A percentile compares a stretch with the other conserved stretches of the same genome.
phyloP scores from a whole-genome alignment of 1,284 basidiomycete genomes.

The Melanopsichium pennsylvanicum region DNA sequence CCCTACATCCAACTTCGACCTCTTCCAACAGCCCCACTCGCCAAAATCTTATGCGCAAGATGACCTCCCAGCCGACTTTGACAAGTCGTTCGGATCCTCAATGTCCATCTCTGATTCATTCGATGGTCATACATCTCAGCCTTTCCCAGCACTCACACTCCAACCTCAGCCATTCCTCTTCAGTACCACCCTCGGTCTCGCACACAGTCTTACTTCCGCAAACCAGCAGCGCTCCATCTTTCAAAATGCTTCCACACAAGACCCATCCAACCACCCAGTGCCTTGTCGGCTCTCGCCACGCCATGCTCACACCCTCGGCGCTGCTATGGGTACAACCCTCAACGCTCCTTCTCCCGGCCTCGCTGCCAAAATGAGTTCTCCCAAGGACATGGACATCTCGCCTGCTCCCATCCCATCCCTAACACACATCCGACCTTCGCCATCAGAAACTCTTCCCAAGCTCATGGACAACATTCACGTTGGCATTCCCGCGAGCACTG shows the following conservation, averaged over 20 bases:
- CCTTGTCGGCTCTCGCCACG: constrained; percentile 14
- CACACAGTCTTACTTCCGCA: constrained; percentile 16
- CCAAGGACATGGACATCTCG: constrained; percentile 61
- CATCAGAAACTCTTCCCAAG: constrained; percentile 25
- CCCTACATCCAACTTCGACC: constrained; percentile 31
- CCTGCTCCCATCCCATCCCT: constrained; percentile 24
- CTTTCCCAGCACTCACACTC: constrained; percentile 4
- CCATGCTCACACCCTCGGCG: constrained; percentile 28
- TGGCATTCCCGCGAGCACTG: constrained; percentile 4
- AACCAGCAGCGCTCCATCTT: constrained; percentile 22
- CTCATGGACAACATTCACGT: constrained; percentile 31
- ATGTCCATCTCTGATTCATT: constrained; percentile 63
- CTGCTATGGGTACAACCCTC: constrained; percentile 55
- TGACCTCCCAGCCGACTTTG: constrained; percentile 57
- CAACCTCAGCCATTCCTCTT: constrained; percentile 19
- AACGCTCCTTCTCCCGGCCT: constrained; percentile 48
- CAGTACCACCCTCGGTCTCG: constrained; percentile 20
- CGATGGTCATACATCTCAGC: constrained; percentile 37
- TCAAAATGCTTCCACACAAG: constrained; percentile 9
- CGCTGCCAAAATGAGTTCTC: constrained; percentile 58
- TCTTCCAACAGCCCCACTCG: constrained; percentile 48
- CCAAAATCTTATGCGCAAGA: constrained; percentile 43
- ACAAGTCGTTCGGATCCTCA: constrained; percentile 63
- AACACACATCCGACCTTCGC: constrained; percentile 14
- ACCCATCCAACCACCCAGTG: constrained; percentile 16